Evolutionary conservation across 176 grass and related monocot genomes (phyloP).

Genomic region (Ensete glaucum): DNA sequence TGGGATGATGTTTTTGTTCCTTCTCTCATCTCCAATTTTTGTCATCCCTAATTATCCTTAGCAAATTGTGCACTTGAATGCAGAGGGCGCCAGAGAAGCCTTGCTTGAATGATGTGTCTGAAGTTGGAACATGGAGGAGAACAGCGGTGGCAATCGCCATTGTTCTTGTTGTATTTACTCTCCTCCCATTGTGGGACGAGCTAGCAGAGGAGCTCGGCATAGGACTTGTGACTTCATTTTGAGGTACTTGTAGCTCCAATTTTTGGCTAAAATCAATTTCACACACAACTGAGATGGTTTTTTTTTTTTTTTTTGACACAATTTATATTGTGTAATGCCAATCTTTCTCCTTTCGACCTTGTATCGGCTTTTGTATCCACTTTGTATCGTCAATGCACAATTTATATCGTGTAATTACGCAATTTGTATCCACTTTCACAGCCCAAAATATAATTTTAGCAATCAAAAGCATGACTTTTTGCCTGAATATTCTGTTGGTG

Average conservation of each 20-base stretch:
- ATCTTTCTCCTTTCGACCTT: background rate
- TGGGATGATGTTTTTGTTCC: constrained; percentile 20
- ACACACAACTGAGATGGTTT: background rate
- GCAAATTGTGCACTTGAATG: constrained; percentile 4
- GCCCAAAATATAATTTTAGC: too few species aligned
- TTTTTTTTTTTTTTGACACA: background rate
- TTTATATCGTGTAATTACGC: too few species aligned
- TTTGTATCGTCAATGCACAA: too few species aligned
- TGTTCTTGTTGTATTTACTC: constrained; percentile 68
- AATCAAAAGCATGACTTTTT: too few species aligned
- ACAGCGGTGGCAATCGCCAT: constrained; percentile 42
- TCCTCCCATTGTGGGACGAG: constrained; percentile 88
- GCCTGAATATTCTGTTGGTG: too few species aligned
- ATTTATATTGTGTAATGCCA: too few species aligned
- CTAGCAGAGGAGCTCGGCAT: constrained; percentile 90
- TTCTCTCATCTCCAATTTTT: background rate
- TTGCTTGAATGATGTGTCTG: constrained; percentile 89
- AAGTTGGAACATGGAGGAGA: constrained; percentile 82
- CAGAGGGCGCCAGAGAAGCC: constrained; percentile 85
- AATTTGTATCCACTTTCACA: too few species aligned
- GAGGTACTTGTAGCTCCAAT: constrained; percentile 38
- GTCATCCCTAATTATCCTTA: background rate
- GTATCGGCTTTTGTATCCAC: too few species aligned
- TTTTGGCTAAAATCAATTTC: constrained; percentile 23
- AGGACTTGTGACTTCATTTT: constrained; percentile 67